These are phyloP conservation scores for Stramenopiles sp. DNA, from an alignment of 352 stramenopile genomes.

Conservation along the genomic window DNA sequence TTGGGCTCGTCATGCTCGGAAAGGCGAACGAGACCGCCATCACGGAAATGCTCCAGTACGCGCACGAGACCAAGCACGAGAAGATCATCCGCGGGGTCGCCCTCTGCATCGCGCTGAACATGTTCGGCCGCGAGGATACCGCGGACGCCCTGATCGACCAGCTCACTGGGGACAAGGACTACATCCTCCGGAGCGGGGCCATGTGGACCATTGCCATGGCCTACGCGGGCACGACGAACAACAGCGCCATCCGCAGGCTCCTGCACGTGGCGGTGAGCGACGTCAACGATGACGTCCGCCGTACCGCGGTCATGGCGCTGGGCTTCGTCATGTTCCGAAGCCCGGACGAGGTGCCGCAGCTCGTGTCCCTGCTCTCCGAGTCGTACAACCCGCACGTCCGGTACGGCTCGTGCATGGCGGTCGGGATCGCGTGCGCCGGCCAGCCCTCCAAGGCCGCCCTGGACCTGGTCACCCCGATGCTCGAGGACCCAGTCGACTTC, in stretches of 20 bases:
- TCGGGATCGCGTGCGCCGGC: constrained; percentile 90
- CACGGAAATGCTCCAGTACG: constrained; percentile 87
- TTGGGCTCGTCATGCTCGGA: constrained; percentile 91
- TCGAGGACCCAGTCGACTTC: constrained; percentile 95
- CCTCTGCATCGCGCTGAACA: constrained; percentile 92
- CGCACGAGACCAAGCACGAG: constrained; percentile 94
- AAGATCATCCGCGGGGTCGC: constrained; percentile 97
- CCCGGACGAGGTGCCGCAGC: constrained; percentile 63
- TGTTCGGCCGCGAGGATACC: constrained; percentile 89
- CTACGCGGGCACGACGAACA: constrained; percentile 91
- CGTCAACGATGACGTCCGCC: constrained; percentile 92
- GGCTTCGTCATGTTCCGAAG: constrained; percentile 96
- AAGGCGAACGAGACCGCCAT: constrained; percentile 54
- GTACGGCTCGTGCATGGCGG: constrained; percentile 93
- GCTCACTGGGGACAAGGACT: constrained; percentile 86
- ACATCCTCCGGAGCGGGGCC: constrained; percentile 88
- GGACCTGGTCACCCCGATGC: constrained; percentile 84
- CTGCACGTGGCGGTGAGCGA: constrained; percentile 95
- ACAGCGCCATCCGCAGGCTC: constrained; percentile 82
- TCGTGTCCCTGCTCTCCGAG: constrained; percentile 85
- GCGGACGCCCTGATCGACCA: constrained; percentile 89
- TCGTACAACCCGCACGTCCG: constrained; percentile 98
- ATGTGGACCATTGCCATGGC: constrained; percentile 93
- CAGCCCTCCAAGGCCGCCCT: constrained; percentile 89
- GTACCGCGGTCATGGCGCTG: constrained; percentile 84